phyloP scores from a whole-genome alignment of 306 rosid genomes.

The Ziziphus jujuba region DNA sequence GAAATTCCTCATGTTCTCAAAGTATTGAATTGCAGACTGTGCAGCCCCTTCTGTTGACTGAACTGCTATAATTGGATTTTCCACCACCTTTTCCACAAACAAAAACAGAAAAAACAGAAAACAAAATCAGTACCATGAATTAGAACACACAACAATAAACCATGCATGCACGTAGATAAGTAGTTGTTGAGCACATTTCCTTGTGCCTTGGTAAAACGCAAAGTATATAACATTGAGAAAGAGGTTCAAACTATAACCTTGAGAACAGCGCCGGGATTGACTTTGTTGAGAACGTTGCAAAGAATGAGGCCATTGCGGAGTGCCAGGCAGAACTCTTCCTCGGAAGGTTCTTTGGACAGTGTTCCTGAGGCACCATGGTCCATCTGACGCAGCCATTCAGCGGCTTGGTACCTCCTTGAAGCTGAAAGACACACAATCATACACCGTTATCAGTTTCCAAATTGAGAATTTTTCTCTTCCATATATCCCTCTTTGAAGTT shows the following conservation, averaged over 20 bases:
- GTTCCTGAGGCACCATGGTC: constrained; percentile 68
- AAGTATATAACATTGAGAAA: too few species aligned
- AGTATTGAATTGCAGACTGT: constrained; percentile 93
- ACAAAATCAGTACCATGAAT: neutral
- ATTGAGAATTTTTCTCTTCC: neutral
- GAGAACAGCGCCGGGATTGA: constrained; percentile 88
- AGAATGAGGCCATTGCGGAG: constrained; percentile 94
- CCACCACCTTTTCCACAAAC: constrained; percentile 63
- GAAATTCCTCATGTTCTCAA: constrained; percentile 94
- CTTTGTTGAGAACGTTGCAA: constrained; percentile 93
- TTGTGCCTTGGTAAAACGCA: neutral
- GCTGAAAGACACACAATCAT: constrained; percentile 31
- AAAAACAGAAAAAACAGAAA: neutral
- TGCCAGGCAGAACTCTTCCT: constrained; percentile 81
- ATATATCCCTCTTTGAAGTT: neutral
- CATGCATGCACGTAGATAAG: neutral
- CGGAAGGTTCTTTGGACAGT: constrained; percentile 73
- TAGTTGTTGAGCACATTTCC: too few species aligned
- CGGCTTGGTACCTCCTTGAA: constrained; percentile 81
- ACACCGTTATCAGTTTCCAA: neutral
- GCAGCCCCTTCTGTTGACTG: constrained; percentile 82
- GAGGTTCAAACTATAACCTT: constrained; percentile 54
- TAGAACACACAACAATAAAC: neutral
- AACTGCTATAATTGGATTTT: constrained; percentile 55
- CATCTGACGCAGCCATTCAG: constrained; percentile 94